A percentile compares a stretch with the other conserved stretches of the same genome.
Evolutionary conservation across 2,329 filamentous ascomycete genomes (phyloP).

Genomic region (Plectosphaerella cucumerina): DNA sequence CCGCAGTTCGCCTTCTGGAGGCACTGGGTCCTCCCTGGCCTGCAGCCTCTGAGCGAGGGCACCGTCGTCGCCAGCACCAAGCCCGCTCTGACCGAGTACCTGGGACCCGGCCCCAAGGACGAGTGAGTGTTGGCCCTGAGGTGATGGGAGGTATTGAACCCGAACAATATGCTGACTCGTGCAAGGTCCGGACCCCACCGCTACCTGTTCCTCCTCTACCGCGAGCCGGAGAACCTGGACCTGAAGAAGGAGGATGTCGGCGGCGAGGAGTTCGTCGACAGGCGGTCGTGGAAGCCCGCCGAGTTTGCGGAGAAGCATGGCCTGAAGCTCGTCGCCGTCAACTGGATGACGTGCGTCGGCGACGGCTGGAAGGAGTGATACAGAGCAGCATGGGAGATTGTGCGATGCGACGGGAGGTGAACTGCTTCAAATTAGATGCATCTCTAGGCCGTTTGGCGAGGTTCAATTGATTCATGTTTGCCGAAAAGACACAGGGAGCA

Average conservation of each 20-base stretch:
- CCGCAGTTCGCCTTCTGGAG: slow-evolving; percentile 52
- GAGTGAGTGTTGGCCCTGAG: slow-evolving; percentile 35
- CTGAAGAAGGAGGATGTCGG: slow-evolving; percentile 37
- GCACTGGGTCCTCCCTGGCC: slow-evolving; percentile 44
- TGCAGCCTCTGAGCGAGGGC: slow-evolving; percentile 24
- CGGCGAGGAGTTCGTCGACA: slow-evolving; percentile 40
- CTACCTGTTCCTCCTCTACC: slow-evolving; percentile 40
- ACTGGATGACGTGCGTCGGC: slow-evolving; percentile 43
- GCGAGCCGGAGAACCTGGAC: slow-evolving; percentile 27
- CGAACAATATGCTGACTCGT: not conserved
- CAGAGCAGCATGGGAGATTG: not conserved
- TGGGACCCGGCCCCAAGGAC: slow-evolving; percentile 40
- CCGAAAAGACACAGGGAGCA: too few species aligned
- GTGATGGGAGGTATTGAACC: not conserved
- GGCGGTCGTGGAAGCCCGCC: slow-evolving; percentile 35
- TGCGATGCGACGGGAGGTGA: not conserved
- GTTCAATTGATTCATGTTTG: not conserved
- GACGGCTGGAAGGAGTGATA: slow-evolving; percentile 30
- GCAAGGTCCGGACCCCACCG: slow-evolving; percentile 42
- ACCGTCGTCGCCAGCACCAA: slow-evolving; percentile 22
- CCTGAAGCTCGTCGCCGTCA: slow-evolving; percentile 33
- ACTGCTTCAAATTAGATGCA: too few species aligned
- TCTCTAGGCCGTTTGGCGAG: too few species aligned
- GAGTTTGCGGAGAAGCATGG: slow-evolving; percentile 33
- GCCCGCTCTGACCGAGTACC: slow-evolving; percentile 34